phyloP scores from a whole-genome alignment of 257 asterid genomes.

The Craterostigma plantagineum region DNA sequence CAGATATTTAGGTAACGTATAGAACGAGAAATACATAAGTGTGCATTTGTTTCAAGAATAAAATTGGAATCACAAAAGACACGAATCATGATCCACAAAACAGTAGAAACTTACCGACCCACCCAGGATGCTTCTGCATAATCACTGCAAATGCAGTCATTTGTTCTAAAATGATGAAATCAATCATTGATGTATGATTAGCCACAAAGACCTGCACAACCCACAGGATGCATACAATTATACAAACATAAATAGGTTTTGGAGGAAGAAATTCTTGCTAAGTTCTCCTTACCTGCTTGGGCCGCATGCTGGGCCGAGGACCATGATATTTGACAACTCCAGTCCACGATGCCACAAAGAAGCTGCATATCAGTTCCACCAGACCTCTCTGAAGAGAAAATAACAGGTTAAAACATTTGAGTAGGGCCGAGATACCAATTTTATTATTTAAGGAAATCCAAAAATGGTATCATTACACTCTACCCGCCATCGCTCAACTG shows the following conservation, averaged over 20 bases:
- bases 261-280: background rate
- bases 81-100: background rate
- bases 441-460: background rate
- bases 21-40: too few relatives aligned
- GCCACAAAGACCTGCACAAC: constrained; percentile 86
- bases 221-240: too few relatives aligned
- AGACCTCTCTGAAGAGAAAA: constrained; percentile 45
- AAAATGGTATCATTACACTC: too few relatives aligned
- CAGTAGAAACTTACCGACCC: constrained; percentile 71
- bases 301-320: constrained; percentile 94
- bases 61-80: background rate
- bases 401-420: background rate
- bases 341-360: constrained; percentile 99
- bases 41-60: too few relatives aligned
- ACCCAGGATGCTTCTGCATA: constrained; percentile 99
- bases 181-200: constrained; percentile 98
- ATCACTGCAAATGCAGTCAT: constrained; percentile 99
- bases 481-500: too few relatives aligned
- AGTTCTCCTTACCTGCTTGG: constrained; percentile 55
- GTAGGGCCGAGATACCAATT: background rate
- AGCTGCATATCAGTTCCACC: constrained; percentile 94
- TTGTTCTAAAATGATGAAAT: constrained; percentile 87
- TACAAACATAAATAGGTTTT: constrained; percentile 4
- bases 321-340: constrained; percentile 99
- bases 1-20: too few relatives aligned